Evolutionary conservation across 1,284 basidiomycete species (phyloP).

Genomic region (Papiliotrema terrestris): DNA sequence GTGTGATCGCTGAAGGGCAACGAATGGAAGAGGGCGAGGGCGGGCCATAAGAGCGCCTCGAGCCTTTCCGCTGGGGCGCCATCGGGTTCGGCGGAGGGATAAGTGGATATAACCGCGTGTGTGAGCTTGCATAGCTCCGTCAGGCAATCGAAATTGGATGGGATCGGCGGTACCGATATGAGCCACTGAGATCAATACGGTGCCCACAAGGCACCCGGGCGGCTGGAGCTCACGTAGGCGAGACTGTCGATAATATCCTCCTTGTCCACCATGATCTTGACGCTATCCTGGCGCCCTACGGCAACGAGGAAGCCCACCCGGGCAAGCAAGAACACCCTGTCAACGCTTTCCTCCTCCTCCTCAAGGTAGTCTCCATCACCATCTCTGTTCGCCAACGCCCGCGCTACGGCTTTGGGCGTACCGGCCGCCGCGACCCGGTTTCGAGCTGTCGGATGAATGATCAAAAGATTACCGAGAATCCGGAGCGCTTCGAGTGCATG

Average conservation of each 20-base stretch:
- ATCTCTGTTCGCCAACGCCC: conserved; percentile 23
- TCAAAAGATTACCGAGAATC: conserved; percentile 37
- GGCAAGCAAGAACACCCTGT: conserved; percentile 39
- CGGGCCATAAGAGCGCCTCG: conserved; percentile 27
- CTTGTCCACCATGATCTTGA: conserved; percentile 35
- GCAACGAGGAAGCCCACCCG: conserved; percentile 43
- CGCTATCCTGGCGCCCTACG: conserved; percentile 25
- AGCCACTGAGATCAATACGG: conserved; percentile 15
- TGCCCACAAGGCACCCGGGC: background rate
- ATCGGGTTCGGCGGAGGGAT: conserved; percentile 17
- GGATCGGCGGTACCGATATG: conserved; percentile 8
- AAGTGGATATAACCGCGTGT: conserved; percentile 39
- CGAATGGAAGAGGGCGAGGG: conserved; percentile 28
- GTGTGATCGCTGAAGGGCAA: conserved; percentile 29
- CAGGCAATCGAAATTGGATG: conserved; percentile 27
- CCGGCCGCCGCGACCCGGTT: conserved; percentile 21
- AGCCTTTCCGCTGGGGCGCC: conserved; percentile 32
- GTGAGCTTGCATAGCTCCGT: conserved; percentile 45
- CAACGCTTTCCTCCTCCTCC: conserved; percentile 11
- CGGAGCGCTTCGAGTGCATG: conserved; percentile 31
- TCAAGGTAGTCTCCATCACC: conserved; percentile 4
- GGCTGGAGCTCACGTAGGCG: conserved; percentile 27
- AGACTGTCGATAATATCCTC: conserved; percentile 30
- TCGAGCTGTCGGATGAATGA: conserved; percentile 30
- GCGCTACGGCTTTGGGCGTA: conserved; percentile 24